Conservation (phyloP, 106 monocot species). For the Alisma plantagoaquatica region DNA sequence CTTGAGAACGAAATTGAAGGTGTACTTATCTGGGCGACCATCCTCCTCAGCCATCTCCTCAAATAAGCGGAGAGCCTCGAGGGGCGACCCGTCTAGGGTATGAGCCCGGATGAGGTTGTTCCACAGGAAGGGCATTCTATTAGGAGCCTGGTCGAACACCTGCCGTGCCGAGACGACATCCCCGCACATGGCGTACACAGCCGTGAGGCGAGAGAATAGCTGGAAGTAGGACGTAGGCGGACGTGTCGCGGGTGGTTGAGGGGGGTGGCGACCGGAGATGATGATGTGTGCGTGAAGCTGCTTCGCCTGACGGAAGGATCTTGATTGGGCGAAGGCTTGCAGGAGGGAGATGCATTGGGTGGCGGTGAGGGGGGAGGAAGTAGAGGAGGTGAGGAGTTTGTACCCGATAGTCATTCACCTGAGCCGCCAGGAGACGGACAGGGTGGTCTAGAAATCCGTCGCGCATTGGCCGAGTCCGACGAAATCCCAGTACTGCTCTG, state of each 20-base stretch:
- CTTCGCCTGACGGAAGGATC: constrained; percentile 9
- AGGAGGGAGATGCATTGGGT: constrained; percentile 4
- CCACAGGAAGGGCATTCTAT: constrained; percentile 23
- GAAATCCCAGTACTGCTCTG: no score
- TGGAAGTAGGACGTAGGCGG: no score
- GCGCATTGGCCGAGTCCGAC: no score
- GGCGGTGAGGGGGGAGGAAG: neutral
- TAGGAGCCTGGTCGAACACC: constrained; percentile 38
- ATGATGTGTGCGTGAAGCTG: constrained; percentile 46
- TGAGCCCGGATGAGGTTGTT: constrained; percentile 50
- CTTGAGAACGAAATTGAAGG: constrained; percentile 65
- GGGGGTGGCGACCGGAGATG: constrained; percentile 32
- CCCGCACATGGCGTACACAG: constrained; percentile 28
- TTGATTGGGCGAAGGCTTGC: constrained; percentile 19
- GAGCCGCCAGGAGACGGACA: no score
- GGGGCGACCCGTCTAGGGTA: constrained; percentile 11
- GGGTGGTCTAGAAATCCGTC: no score
- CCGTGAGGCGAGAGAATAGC: constrained; percentile 28
- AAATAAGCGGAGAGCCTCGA: constrained; percentile 28
- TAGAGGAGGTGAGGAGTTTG: no score
- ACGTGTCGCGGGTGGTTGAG: constrained; percentile 1
- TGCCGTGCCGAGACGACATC: constrained; percentile 15
- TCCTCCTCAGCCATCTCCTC: constrained; percentile 16
- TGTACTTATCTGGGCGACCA: constrained; percentile 30
- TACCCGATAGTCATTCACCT: no score